phyloP scores from a whole-genome alignment of 2,329 filamentous ascomycete species.

The Botryotinia convoluta region DNA sequence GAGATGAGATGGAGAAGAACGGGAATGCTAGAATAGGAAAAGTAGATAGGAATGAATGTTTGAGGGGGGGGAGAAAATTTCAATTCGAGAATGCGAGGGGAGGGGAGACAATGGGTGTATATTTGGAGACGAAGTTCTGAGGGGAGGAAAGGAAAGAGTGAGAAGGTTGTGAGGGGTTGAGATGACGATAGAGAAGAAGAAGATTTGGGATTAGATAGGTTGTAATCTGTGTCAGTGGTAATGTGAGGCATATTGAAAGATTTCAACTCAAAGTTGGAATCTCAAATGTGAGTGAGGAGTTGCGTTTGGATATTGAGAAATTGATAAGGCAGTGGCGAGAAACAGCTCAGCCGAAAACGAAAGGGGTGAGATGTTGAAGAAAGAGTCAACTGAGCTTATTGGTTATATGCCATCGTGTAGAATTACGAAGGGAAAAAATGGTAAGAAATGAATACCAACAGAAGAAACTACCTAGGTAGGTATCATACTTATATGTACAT shows the following conservation, averaged over 20 bases:
- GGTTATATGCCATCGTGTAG: neutral
- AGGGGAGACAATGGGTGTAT: neutral
- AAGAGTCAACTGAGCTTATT: neutral
- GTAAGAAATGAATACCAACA: neutral
- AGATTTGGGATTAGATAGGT: neutral
- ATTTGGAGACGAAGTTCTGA: neutral
- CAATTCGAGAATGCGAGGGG: neutral
- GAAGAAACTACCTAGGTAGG: neutral
- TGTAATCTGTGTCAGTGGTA: neutral
- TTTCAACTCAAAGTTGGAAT: neutral
- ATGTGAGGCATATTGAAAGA: neutral
- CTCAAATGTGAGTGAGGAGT: neutral
- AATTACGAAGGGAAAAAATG: neutral
- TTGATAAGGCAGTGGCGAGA: neutral
- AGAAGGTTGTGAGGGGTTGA: neutral
- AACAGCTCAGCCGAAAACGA: neutral
- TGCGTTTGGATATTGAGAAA: neutral
- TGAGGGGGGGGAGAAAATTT: neutral
- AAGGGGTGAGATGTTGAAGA: neutral
- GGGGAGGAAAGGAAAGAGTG: neutral
- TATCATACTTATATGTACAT: neutral
- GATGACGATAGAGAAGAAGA: neutral
- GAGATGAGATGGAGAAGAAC: neutral
- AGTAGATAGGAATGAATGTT: conserved; percentile 1
- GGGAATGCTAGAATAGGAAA: neutral